Evolutionary conservation across 305 asterid genomes (phyloP).

Genomic region (Plantago rigida): DNA sequence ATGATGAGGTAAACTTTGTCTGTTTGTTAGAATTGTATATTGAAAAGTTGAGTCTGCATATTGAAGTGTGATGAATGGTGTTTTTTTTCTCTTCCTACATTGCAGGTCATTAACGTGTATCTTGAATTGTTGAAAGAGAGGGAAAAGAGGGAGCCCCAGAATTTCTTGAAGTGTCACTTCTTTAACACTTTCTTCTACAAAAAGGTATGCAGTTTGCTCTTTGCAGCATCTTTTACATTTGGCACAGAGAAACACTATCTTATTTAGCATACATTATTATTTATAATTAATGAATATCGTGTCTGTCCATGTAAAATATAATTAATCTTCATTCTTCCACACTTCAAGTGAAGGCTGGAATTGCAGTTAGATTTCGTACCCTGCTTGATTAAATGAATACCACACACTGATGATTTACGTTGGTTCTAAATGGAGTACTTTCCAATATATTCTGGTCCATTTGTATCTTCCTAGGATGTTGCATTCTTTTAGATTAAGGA

Average conservation of each 20-base stretch:
- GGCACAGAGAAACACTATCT: not conserved
- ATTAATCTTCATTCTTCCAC: too few species aligned
- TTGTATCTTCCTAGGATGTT: too few species aligned
- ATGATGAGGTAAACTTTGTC: slow-evolving; percentile 56
- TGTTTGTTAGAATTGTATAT: slow-evolving; percentile 13
- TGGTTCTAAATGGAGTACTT: too few species aligned
- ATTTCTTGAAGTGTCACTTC: slow-evolving; percentile 79
- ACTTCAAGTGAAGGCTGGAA: too few species aligned
- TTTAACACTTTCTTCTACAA: slow-evolving; percentile 77
- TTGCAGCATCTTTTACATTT: slow-evolving; percentile 3
- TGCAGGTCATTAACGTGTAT: slow-evolving; percentile 79
- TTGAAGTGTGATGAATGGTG: slow-evolving; percentile 3
- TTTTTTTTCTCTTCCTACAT: slow-evolving; percentile 22
- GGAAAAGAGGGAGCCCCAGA: slow-evolving; percentile 59
- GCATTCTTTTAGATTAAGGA: too few species aligned
- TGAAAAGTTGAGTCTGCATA: slow-evolving; percentile 1
- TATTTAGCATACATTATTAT: not conserved
- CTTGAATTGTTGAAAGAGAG: slow-evolving; percentile 76
- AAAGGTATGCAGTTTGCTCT: slow-evolving; percentile 44
- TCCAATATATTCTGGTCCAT: too few species aligned
- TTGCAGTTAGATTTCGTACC: too few species aligned
- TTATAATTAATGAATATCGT: not conserved
- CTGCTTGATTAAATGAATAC: too few species aligned
- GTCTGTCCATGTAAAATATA: too few species aligned
- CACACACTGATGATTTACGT: too few species aligned